phyloP scores from a whole-genome alignment of 1,139 yeast genomes.

The Magnusiomyces suaveolens region DNA sequence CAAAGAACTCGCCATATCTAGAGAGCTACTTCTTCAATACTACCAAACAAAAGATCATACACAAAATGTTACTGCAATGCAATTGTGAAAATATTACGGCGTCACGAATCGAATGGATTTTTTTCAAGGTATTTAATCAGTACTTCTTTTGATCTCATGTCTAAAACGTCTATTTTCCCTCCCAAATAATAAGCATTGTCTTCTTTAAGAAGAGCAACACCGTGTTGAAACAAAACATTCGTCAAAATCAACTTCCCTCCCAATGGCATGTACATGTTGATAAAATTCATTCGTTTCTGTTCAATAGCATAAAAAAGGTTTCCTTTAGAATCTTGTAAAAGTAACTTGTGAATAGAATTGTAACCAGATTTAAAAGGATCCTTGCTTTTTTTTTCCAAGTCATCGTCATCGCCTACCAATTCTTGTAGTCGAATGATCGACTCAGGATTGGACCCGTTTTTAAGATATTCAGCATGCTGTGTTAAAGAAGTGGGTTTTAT shows the following conservation, averaged over 20 bases:
- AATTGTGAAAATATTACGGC: too few relatives aligned
- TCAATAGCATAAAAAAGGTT: background rate
- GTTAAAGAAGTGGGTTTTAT: background rate
- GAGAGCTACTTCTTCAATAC: too few relatives aligned
- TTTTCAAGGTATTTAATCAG: background rate
- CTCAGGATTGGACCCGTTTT: background rate
- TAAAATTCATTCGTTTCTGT: background rate
- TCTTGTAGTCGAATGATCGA: background rate
- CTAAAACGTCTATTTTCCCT: background rate
- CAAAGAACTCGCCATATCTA: too few relatives aligned
- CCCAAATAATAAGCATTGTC: background rate
- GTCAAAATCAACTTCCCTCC: background rate
- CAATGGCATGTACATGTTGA: background rate
- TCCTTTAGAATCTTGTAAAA: background rate
- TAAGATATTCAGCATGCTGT: background rate
- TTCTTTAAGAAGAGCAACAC: background rate
- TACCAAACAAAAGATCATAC: too few relatives aligned
- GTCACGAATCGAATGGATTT: background rate
- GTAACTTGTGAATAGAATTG: background rate
- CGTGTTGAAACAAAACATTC: background rate
- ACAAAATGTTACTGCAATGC: too few relatives aligned
- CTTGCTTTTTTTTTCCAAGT: background rate
- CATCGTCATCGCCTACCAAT: background rate
- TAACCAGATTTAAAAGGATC: background rate
- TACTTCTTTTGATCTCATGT: background rate